These are phyloP conservation scores for Fusarium robinianum DNA, from an alignment of 2,329 filamentous ascomycete species.

Conservation along the genomic window DNA sequence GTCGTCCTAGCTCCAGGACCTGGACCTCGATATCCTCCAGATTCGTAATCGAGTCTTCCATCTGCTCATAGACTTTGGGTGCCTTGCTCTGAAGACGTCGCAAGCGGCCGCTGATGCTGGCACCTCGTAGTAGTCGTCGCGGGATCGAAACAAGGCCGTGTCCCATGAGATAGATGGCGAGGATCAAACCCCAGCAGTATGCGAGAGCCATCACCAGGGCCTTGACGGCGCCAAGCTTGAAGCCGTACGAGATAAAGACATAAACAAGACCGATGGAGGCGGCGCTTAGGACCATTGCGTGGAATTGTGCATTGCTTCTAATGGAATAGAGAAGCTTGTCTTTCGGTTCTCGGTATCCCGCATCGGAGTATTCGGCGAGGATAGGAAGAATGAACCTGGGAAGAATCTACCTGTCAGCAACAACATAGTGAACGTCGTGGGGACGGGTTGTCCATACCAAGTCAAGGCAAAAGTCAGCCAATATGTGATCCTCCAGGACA, in stretches of 20 bases:
- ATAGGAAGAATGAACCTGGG: constrained; percentile 85
- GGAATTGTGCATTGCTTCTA: constrained; percentile 85
- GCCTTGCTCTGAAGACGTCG: constrained; percentile 78
- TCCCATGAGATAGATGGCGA: constrained; percentile 97
- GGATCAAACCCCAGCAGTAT: constrained; percentile 88
- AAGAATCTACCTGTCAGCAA: constrained; percentile 24
- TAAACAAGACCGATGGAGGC: constrained; percentile 78
- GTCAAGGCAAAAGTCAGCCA: constrained; percentile 96
- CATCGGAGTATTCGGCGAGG: constrained; percentile 91
- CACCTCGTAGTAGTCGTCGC: constrained; percentile 76
- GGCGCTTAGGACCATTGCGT: constrained; percentile 75
- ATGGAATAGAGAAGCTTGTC: constrained; percentile 83
- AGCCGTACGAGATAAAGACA: constrained; percentile 77
- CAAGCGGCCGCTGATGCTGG: constrained; percentile 74
- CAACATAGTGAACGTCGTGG: not conserved
- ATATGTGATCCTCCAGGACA: constrained; percentile 93
- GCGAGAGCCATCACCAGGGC: constrained; percentile 88
- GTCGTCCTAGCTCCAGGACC: constrained; percentile 75
- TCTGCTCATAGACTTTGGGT: constrained; percentile 80
- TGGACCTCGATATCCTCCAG: constrained; percentile 82
- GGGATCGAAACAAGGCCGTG: constrained; percentile 94
- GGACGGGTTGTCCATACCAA: constrained; percentile 63
- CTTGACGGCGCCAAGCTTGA: constrained; percentile 75
- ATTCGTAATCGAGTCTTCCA: constrained; percentile 80
- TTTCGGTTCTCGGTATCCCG: constrained; percentile 86